A percentile compares a stretch with the other conserved stretches of the same genome.
Conservation (phyloP, 164 flowering plant species). For the Cinnamomum micranthum region DNA sequence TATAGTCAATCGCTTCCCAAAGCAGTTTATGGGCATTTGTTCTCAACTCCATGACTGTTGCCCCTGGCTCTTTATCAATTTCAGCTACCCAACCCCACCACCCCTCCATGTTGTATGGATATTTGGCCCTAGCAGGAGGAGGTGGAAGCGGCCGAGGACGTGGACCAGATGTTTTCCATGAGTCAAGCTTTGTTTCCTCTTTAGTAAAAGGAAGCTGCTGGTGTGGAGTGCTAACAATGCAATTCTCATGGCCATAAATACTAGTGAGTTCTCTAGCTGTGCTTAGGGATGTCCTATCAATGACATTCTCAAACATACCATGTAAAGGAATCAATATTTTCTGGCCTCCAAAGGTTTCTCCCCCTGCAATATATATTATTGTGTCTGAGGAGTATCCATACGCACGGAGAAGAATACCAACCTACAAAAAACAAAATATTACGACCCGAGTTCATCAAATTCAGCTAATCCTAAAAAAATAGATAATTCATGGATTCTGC, state of each 20-base stretch:
- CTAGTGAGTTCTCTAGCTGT: conserved; percentile 54
- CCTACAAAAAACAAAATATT: conserved; percentile 31
- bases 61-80: conserved; percentile 88
- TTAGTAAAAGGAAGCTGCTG: conserved; percentile 35
- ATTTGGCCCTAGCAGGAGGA: conserved; percentile 85
- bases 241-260: conserved; percentile 75
- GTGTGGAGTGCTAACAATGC: conserved; percentile 26
- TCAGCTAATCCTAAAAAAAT: too few relatives aligned
- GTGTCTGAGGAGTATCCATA: conserved; percentile 88
- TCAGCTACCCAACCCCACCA: conserved; percentile 99
- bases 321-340: conserved; percentile 77
- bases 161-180: conserved; percentile 77
- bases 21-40: conserved; percentile 89
- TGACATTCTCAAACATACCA: conserved; percentile 93
- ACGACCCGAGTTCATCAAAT: neutral
- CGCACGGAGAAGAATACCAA: conserved; percentile 92
- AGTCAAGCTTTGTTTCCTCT: conserved; percentile 39
- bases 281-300: conserved; percentile 82
- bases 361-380: conserved; percentile 81
- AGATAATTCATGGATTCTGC: too few relatives aligned
- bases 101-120: conserved; percentile 83
- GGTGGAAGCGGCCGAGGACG: conserved; percentile 98
- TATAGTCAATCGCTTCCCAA: conserved; percentile 97
- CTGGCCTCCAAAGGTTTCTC: conserved; percentile 95
- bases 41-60: conserved; percentile 75